Evolutionary conservation across 2,329 filamentous ascomycete species (phyloP).

Genomic region (Sclerotinia borealis): DNA sequence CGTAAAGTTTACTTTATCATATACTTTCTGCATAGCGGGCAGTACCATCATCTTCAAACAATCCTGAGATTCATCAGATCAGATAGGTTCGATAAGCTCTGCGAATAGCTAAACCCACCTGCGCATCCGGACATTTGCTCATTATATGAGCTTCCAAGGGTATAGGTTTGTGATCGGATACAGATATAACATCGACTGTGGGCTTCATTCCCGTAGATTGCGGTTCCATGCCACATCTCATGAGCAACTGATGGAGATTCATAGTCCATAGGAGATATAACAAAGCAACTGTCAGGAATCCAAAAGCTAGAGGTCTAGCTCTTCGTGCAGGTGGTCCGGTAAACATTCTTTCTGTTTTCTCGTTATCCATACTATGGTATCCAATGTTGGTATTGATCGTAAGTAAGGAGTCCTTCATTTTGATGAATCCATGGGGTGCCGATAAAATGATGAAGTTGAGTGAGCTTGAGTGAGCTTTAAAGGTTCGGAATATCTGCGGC

Average conservation of each 20-base stretch:
- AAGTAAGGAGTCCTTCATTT: slow-evolving; percentile 14
- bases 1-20: slow-evolving; percentile 82
- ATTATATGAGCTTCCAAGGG: slow-evolving; percentile 93
- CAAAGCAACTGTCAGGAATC: slow-evolving; percentile 21
- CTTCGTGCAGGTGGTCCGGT: slow-evolving; percentile 17
- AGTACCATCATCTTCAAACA: slow-evolving; percentile 77
- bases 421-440: slow-evolving; percentile 14
- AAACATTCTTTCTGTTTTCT: slow-evolving; percentile 19
- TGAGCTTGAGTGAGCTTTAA: neutral
- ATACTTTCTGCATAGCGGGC: slow-evolving; percentile 76
- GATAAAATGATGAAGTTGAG: neutral
- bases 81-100: neutral
- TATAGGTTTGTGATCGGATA: slow-evolving; percentile 41
- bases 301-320: slow-evolving; percentile 19
- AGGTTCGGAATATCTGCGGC: neutral
- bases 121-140: slow-evolving; percentile 92
- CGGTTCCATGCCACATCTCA: neutral
- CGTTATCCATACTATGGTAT: slow-evolving; percentile 15
- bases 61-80: slow-evolving; percentile 44
- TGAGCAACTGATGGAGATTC: slow-evolving; percentile 3
- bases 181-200: neutral
- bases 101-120: slow-evolving; percentile 35
- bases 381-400: slow-evolving; percentile 14
- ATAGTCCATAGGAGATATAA: slow-evolving; percentile 22
- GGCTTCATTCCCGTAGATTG: neutral